Base-by-base conservation (phyloP, 2,329 filamentous ascomycete species). In the Metarhizium guizhouense region DNA sequence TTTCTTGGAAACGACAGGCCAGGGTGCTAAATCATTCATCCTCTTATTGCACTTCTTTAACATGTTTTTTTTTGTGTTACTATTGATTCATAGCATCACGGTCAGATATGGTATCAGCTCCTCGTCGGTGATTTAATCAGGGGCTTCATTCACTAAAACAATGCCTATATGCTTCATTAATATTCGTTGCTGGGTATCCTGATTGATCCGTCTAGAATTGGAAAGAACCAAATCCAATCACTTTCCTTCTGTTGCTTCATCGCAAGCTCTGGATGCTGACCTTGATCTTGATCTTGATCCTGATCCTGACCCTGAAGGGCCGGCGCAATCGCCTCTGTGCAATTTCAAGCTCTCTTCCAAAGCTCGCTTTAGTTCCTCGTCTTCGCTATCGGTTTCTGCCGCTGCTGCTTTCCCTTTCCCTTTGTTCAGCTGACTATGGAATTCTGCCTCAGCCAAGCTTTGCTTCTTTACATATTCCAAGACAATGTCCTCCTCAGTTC, bases 381-480 rank as follows among this genome's bases (percentile, higher is more conserved):
- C 77, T 45, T 78, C 73, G 20, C 75, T 73, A 55, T 71, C 63
- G 52, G 69, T 57, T 25, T 62, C 59, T 57, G 62, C 61, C n/a
- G 55, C 47, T 38, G 53, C 59, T 5, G 54, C 66, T 18, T 63
- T 68, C 1, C 65, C 70, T 59, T 68, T 72, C 0, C 68, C 71
- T 60, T 72, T 72, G 10, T 64, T 57, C 52, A 63, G 60, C 38
- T 66, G 62, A 53, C 67, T 61, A 11, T 73, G 69, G 51, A 68
- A 76, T 65, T 84, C 76, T 60, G 85, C 84, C 70, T 93, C 88
- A 0, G 81, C 77, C 47, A 90, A 66, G 67, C 86, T 90, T 72
- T 91, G 86, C 73, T 84, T 87, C 76, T 86, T 88, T 45, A 90
- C 79, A 68, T 89, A 90, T 63, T 90, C 86, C 66, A 92, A 68